Percentiles rank a stretch among this genome's conserved stretches.
Evolutionary conservation across 2,329 filamentous ascomycete species (phyloP).

Genomic region (Aspergillus persii): DNA sequence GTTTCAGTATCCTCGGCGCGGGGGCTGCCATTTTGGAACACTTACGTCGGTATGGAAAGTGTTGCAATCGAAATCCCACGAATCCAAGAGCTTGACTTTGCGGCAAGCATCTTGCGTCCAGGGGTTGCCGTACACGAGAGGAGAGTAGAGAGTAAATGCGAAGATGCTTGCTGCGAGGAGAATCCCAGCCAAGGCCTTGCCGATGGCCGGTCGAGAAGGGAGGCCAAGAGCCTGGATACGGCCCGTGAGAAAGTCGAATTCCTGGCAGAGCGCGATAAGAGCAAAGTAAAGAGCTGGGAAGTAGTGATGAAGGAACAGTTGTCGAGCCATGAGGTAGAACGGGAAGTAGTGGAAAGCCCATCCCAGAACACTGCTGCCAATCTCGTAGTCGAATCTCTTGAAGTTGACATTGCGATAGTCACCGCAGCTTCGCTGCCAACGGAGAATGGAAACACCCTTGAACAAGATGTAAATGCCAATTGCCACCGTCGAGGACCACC

Average conservation of each 20-base stretch:
- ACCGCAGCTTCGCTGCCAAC: constrained; percentile 90
- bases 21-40: constrained; percentile 39
- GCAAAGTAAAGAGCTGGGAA: constrained; percentile 96
- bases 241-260: constrained; percentile 79
- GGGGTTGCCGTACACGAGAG: constrained; percentile 85
- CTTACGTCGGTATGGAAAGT: constrained; percentile 84
- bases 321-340: constrained; percentile 96
- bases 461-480: constrained; percentile 75
- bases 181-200: constrained; percentile 67
- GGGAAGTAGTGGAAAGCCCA: constrained; percentile 99
- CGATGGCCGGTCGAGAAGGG: constrained; percentile 68
- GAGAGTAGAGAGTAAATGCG: constrained; percentile 81
- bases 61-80: constrained; percentile 99
- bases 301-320: constrained; percentile 98
- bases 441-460: constrained; percentile 81
- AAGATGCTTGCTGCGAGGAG: constrained; percentile 73
- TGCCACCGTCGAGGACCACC: constrained; percentile 83
- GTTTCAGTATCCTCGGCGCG: constrained; percentile 27
- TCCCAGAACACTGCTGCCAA: constrained; percentile 83
- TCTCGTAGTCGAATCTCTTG: constrained; percentile 97
- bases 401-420: constrained; percentile 82
- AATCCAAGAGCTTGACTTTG: constrained; percentile 78
- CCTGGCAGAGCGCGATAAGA: constrained; percentile 82
- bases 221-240: constrained; percentile 68
- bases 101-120: constrained; percentile 91